phyloP scores from a whole-genome alignment of 2,329 filamentous ascomycete species.

The Cytospora piceae region DNA sequence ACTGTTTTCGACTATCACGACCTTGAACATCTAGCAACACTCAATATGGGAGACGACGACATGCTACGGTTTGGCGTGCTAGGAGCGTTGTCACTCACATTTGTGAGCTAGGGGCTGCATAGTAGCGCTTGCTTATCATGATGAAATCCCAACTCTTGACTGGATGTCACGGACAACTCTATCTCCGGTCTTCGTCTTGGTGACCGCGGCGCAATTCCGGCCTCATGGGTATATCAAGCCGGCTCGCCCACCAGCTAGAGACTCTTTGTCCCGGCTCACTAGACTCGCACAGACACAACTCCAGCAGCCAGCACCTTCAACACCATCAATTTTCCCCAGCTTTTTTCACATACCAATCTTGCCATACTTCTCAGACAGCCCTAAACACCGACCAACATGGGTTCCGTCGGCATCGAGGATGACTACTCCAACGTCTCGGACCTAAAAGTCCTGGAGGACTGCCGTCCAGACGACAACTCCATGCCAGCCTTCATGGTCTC shows the following conservation, averaged over 20 bases:
- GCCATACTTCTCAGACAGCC: background rate
- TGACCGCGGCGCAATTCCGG: constrained; percentile 42
- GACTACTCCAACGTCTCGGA: constrained; percentile 35
- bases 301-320: background rate
- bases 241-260: constrained; percentile 19
- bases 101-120: constrained; percentile 9
- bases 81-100: constrained; percentile 3
- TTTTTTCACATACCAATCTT: constrained; percentile 24
- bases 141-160: constrained; percentile 16
- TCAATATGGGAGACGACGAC: constrained; percentile 8
- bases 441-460: constrained; percentile 68
- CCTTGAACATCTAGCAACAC: constrained; percentile 1
- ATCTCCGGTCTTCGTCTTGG: constrained; percentile 33
- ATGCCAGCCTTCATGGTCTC: constrained; percentile 81
- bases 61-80: constrained; percentile 1
- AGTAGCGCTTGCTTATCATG: constrained; percentile 27
- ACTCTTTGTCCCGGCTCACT: constrained; percentile 9
- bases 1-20: constrained; percentile 10
- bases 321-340: constrained; percentile 1
- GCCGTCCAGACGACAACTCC: constrained; percentile 62
- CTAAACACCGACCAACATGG: constrained; percentile 41
- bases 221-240: constrained; percentile 37
- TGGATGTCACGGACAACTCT: constrained; percentile 18
- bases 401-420: constrained; percentile 40
- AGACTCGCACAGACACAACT: constrained; percentile 14